Evolutionary conservation across 2,329 filamentous ascomycete genomes (phyloP).

Genomic region (Trichoderma cornu-damae): DNA sequence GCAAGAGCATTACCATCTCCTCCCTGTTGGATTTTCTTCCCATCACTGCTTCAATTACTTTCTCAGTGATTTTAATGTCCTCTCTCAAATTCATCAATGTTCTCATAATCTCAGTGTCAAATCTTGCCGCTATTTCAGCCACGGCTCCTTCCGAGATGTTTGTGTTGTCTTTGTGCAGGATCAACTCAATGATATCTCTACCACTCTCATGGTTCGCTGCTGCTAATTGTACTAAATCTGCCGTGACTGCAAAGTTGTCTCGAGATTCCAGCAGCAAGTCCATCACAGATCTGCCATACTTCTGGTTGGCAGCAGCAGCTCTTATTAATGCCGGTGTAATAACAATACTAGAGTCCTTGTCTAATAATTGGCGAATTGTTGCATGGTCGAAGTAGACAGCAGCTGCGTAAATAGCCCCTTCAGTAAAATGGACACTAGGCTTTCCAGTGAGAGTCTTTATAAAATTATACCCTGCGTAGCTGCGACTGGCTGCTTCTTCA

Average conservation of each 20-base stretch:
- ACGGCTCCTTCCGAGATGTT: not conserved
- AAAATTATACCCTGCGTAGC: not conserved
- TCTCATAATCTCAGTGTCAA: not conserved
- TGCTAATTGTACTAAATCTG: not conserved
- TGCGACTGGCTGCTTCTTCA: not conserved
- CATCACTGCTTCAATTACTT: not conserved
- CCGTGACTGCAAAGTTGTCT: not conserved
- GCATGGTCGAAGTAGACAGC: not conserved
- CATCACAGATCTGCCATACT: not conserved
- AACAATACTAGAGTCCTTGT: not conserved
- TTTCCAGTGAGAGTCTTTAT: not conserved
- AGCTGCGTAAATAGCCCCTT: not conserved
- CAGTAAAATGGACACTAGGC: not conserved
- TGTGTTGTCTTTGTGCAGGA: not conserved
- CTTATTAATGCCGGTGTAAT: not conserved
- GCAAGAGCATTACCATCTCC: not conserved
- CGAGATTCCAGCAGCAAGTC: not conserved
- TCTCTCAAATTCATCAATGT: not conserved
- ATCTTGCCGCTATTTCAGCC: not conserved
- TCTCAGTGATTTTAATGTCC: not conserved
- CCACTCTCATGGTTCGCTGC: not conserved
- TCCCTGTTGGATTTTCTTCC: not conserved
- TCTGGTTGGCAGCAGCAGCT: not conserved
- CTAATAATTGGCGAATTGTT: not conserved
- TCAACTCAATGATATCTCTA: not conserved